A percentile compares a stretch with the other conserved stretches of the same genome.
These are phyloP conservation scores for Euphorbia celastroides DNA, from an alignment of 441 rosid genomes.

Conservation along the genomic window DNA sequence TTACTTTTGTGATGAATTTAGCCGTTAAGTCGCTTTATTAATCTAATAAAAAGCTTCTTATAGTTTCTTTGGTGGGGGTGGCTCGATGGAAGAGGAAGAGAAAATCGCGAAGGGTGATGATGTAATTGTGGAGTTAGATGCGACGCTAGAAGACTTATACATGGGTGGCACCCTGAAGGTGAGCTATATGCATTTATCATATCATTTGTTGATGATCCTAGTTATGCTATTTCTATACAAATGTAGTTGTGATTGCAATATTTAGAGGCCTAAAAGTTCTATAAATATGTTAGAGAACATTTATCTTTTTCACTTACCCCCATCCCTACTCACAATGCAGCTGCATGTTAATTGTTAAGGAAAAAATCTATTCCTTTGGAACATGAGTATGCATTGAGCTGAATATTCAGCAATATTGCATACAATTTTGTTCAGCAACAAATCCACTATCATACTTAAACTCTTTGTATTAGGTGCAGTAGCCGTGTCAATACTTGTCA, in stretches of 20 bases:
- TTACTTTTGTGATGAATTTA: not conserved
- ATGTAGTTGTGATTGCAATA: slow-evolving; percentile 1
- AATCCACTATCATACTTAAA: too few relatives aligned
- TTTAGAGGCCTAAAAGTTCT: not conserved
- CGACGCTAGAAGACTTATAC: slow-evolving; percentile 84
- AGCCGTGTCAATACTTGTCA: too few relatives aligned
- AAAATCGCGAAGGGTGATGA: slow-evolving; percentile 83
- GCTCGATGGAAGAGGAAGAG: slow-evolving; percentile 83
- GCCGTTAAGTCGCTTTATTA: not conserved
- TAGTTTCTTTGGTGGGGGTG: slow-evolving; percentile 89
- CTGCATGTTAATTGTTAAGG: not conserved
- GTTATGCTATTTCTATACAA: too few relatives aligned
- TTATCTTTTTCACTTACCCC: not conserved
- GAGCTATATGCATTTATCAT: slow-evolving; percentile 17
- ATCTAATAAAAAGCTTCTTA: slow-evolving; percentile 9
- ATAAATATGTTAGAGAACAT: not conserved
- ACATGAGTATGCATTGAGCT: not conserved
- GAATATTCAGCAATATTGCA: not conserved
- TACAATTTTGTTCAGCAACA: not conserved
- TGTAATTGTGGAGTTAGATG: slow-evolving; percentile 87
- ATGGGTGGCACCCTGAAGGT: slow-evolving; percentile 96
- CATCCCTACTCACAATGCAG: not conserved
- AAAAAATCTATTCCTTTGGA: not conserved
- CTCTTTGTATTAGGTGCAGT: too few relatives aligned
- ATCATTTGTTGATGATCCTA: not conserved